Evolutionary conservation across 1,284 basidiomycete genomes (phyloP).

Genomic region (Austroboletus niveus): DNA sequence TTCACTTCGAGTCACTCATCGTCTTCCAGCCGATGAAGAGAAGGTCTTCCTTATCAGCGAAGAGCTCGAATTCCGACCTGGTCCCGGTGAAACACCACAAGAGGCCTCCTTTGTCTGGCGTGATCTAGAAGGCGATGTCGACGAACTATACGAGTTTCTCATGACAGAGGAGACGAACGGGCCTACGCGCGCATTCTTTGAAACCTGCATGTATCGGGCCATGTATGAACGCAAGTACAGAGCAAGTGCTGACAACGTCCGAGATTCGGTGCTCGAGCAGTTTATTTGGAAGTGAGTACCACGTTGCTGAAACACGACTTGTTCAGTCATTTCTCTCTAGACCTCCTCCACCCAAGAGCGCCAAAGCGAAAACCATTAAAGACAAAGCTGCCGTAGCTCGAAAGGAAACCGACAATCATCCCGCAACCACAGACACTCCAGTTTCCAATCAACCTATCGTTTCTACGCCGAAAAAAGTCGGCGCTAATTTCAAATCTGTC

Average conservation of each 20-base stretch:
- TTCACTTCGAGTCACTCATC: constrained; percentile 3
- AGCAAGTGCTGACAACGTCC: constrained; percentile 65
- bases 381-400: constrained; percentile 19
- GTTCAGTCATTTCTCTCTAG: constrained; percentile 34
- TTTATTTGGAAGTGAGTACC: constrained; percentile 73
- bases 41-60: constrained; percentile 89
- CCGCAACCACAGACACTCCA: constrained; percentile 1
- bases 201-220: constrained; percentile 91
- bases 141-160: constrained; percentile 83
- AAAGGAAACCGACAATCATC: constrained; percentile 14
- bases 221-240: constrained; percentile 92
- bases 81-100: constrained; percentile 72
- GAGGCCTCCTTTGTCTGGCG: constrained; percentile 86
- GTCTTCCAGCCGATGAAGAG: constrained; percentile 78
- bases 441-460: constrained; percentile 5
- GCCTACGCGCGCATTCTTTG: constrained; percentile 85
- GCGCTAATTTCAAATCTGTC: constrained; percentile 14
- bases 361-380: constrained; percentile 23
- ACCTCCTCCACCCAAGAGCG: constrained; percentile 34
- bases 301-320: not conserved
- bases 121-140: constrained; percentile 80
- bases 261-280: constrained; percentile 68
- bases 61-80: constrained; percentile 80
- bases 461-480: constrained; percentile 14
- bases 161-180: constrained; percentile 72